A percentile compares a stretch with the other conserved stretches of the same genome.
These are phyloP conservation scores for Glebionis coronaria DNA, from an alignment of 129 eudicot species.

Conservation along the genomic window DNA sequence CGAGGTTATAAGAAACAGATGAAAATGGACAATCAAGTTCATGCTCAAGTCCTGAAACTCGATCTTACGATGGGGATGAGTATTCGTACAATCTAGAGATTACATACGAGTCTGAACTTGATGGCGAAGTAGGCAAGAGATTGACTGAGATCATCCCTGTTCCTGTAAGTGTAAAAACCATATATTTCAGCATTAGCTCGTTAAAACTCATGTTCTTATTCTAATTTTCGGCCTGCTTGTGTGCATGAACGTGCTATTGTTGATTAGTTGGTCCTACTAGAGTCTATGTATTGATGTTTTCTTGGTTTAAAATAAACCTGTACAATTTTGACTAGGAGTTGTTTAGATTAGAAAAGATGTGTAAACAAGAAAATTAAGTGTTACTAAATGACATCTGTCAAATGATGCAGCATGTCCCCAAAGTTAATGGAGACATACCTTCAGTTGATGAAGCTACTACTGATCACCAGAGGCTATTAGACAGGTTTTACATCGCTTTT, in stretches of 20 bases:
- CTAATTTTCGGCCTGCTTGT: too few species aligned
- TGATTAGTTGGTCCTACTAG: too few species aligned
- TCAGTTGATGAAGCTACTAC: slow-evolving; percentile 89
- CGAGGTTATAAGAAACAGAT: slow-evolving; percentile 43
- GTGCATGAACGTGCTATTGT: too few species aligned
- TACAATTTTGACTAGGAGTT: too few species aligned
- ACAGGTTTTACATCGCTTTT: slow-evolving; percentile 45
- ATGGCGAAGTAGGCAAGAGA: slow-evolving; percentile 92
- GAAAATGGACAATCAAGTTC: slow-evolving; percentile 59
- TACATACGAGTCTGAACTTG: slow-evolving; percentile 72
- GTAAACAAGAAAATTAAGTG: not conserved
- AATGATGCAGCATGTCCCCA: slow-evolving; percentile 83
- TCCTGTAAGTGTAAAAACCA: slow-evolving; percentile 59
- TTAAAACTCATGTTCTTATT: too few species aligned
- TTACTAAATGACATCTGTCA: too few species aligned
- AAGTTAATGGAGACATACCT: slow-evolving; percentile 92
- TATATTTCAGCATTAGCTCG: not conserved
- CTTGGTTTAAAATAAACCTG: too few species aligned
- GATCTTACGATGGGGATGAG: slow-evolving; percentile 73
- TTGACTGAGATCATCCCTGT: slow-evolving; percentile 68
- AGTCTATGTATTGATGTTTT: too few species aligned
- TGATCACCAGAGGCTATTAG: slow-evolving; percentile 88
- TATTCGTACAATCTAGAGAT: slow-evolving; percentile 53
- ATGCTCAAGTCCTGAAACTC: slow-evolving; percentile 73
- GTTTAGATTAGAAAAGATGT: not conserved